These are phyloP conservation scores for Claviceps paspali DNA, from an alignment of 2,329 filamentous ascomycete species.

Conservation along the genomic window DNA sequence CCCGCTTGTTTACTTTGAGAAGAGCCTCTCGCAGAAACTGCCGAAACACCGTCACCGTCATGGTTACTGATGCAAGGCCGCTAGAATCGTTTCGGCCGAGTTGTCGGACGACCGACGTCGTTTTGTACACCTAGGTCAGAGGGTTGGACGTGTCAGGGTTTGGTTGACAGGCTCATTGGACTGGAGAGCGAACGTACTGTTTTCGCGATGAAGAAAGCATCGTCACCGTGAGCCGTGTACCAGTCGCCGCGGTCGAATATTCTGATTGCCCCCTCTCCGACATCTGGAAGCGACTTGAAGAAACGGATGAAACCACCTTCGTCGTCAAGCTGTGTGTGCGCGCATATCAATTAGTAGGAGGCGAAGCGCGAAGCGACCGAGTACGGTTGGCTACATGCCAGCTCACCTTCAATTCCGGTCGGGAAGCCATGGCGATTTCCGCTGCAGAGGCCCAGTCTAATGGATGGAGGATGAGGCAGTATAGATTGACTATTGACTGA, in stretches of 20 bases:
- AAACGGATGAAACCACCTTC: constrained; percentile 94
- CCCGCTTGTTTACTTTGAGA: constrained; percentile 74
- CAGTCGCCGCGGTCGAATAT: constrained; percentile 91
- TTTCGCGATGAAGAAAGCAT: constrained; percentile 70
- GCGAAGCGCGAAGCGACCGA: neutral
- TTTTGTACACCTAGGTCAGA: constrained; percentile 74
- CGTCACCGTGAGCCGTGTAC: constrained; percentile 83
- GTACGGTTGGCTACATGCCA: neutral
- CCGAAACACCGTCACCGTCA: constrained; percentile 87
- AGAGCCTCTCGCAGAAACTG: constrained; percentile 91
- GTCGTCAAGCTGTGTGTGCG: constrained; percentile 60
- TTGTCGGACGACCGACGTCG: constrained; percentile 84
- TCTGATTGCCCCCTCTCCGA: constrained; percentile 61
- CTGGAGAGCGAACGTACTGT: constrained; percentile 43
- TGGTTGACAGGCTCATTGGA: neutral
- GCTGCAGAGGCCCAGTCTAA: neutral
- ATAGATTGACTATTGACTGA: too few species aligned
- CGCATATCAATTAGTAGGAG: neutral
- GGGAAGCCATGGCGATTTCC: constrained; percentile 46
- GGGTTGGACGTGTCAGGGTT: neutral
- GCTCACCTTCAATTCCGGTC: constrained; percentile 54
- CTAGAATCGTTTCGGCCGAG: constrained; percentile 71
- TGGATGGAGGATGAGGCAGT: too few species aligned
- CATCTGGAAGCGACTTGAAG: constrained; percentile 70
- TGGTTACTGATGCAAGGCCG: constrained; percentile 83